Base-by-base conservation (phyloP, 2,329 filamentous ascomycete species). In the Karstenula rhodostoma region DNA sequence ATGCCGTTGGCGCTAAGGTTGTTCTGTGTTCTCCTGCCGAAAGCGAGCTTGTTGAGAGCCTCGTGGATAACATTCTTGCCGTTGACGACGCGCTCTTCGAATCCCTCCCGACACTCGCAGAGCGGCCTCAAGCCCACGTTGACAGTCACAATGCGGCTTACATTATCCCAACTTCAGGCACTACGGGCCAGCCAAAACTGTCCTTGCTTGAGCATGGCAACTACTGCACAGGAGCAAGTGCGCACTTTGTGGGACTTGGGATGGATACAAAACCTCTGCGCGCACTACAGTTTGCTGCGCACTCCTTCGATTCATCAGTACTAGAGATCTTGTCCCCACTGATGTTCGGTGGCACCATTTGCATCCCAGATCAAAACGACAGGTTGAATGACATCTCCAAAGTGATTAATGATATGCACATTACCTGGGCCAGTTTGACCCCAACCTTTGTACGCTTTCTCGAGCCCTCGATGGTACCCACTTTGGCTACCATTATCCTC, bases 341-440 rank as follows among this genome's bases (percentile, higher is more conserved):
- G 22, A 66, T 68, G 58, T 60, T 66, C 22, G 70, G 70, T 15
- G 69, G 66, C 17, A 67, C 65, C 23, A 49, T 65, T 2, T 73
- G 69, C 49, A 69, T 73, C 37, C 70, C 68, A 12, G 62, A 77
- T 43, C 80, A 83, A 50, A 71, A 81, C 7, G 78, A 81, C 22
- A 74, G 80, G 6, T 62, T 81, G 29, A 80, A 80, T 53, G 77
- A 82, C 60, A 71, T 82, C 17, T 69, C 75, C 2, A 78, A 77
- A 25, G 66, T 51, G 4, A 68, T 72, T 25, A 68, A 68, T 33
- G 63, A 67, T 9, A 68, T 67, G 65, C 44, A 57, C 4, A 61
- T 69, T 4, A 67, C 63, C 3, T 66, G 60, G 57, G 61, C 66
- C 0, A 32, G 57, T n/a, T 53, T 73, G 32, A 72, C 71, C 3